phyloP scores from a whole-genome alignment of 2,329 filamentous ascomycete species.

The Colletotrichum sansevieriae region DNA sequence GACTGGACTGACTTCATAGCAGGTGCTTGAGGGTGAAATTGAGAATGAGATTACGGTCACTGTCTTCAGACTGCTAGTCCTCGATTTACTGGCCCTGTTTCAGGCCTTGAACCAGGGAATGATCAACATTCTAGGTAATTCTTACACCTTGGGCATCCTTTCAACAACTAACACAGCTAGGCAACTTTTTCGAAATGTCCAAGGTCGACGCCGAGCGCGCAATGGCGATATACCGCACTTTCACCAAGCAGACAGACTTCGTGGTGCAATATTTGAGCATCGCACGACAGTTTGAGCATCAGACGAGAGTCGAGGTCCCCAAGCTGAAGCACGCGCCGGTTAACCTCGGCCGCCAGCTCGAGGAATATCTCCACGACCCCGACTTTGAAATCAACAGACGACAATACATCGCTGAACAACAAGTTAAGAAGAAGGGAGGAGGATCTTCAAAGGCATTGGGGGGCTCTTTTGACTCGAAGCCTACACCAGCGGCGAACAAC shows the following conservation, averaged over 20 bases:
- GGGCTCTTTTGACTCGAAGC: constrained; percentile 52
- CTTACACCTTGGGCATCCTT: constrained; percentile 37
- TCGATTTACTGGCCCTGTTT: constrained; percentile 91
- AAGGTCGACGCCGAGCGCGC: constrained; percentile 92
- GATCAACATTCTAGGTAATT: constrained; percentile 92
- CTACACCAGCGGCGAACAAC: constrained; percentile 56
- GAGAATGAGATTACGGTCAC: constrained; percentile 98
- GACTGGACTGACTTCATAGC: constrained; percentile 38
- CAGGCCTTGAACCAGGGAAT: constrained; percentile 96
- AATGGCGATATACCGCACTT: constrained; percentile 90
- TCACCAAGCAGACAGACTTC: constrained; percentile 90
- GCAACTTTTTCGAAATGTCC: constrained; percentile 99
- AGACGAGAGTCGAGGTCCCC: constrained; percentile 92
- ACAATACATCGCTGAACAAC: constrained; percentile 91
- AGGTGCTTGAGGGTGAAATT: constrained; percentile 88
- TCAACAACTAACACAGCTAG: constrained; percentile 57
- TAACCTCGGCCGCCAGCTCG: constrained; percentile 87
- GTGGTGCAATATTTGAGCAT: constrained; percentile 91
- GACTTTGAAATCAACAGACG: constrained; percentile 95
- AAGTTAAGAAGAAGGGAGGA: constrained; percentile 71
- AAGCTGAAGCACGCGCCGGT: constrained; percentile 98
- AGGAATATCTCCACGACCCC: constrained; percentile 93
- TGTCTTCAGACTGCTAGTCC: constrained; percentile 89
- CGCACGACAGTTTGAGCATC: constrained; percentile 90
- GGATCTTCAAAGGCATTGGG: constrained; percentile 46